Evolutionary conservation across 768 basidiomycete genomes (phyloP), one percentile per base, ranked within the genome.

Genomic region (Trichaptum fuscoviolaceum): DNA sequence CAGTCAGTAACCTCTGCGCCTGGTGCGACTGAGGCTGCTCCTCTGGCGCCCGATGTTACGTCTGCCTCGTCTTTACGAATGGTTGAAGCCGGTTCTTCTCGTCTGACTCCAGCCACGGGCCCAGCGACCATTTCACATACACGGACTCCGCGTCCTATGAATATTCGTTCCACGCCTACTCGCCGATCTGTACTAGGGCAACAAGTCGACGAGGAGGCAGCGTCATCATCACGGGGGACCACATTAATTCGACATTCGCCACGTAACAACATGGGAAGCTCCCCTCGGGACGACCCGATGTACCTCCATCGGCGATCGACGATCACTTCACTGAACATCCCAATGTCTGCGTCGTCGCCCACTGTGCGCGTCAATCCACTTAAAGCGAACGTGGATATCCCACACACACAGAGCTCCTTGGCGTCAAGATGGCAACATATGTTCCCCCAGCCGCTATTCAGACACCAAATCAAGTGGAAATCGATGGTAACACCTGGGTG

Each of bases 381-480:
- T 0, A 86, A 85, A 58, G 87, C 87, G 0, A 81, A 82, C 58
- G 76, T 82, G 5, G 75, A 82, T 0, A 80, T 90, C 12, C 83
- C 89, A 0, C 84, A 88, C 66, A 78, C 84, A 0, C 88, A 91
- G 68, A 82, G 86, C 1, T 87, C 87, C 12, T 85, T 95, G n/a
- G 93, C 94, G 1, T 82, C 91, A 58, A 81, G 95, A 23, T 98
- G 96, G 95, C 88, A 96, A 69, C 93, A 96, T 73, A 84, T 90
- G 67, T 89, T 91, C 72, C 88, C 94, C 0, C 82, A 83, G 20
- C 85, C 88, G 7, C 75, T 84, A 26, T 89, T 86, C 73, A 91
- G 93, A 74, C 88, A 95, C 67, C 89, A 96, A 59, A 84, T 95
- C 75, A 97, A 98, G 74, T 99, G 96, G 96, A 87, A 85, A 69